Base-by-base conservation (phyloP, 345 rosid genomes). In the Sonneratia alba region DNA sequence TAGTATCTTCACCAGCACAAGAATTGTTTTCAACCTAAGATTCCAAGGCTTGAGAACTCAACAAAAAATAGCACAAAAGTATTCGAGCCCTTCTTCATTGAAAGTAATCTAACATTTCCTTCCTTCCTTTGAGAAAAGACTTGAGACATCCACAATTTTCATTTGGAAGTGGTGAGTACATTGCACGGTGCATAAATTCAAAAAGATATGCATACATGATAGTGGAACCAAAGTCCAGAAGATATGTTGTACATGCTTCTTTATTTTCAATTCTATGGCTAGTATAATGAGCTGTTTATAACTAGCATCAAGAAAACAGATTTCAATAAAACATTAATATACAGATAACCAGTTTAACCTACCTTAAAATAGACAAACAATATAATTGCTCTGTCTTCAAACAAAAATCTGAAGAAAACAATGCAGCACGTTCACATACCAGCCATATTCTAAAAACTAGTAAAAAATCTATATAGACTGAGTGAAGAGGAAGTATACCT, bases 361-460 rank as follows among this genome's bases (percentile, higher is more conserved):
- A 86, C 93, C 87, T 86, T 79, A 59, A 68, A 43, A 68, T 24
- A 43, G 70, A 43, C 70, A 68, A 67, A 67, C 43, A 42, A 68
- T 18, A 67, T 22, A 68, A 68, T 45, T 45, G 32, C 56, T 15
- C 70, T 27, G 70, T 75, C 91, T 82, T 81, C 89, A 89, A 75
- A 85, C 74, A 83, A 78, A 79, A 77, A 83, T 84, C 85, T 82
- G 87, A 83, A 75, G 74, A 80, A 68, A 75, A 69, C 81, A 80
- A 70, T 80, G 70, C 55, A 75, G 71, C 81, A 68, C 45, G 77
- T 80, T 78, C 77, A 81, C 76, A 77, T 66, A 75, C 68, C 69
- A 75, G 67, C 68, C 72, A 76, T 76, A 47, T n/a, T 62, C 7
- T 34, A 47, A 8, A 68, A 68, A 68, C 53, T n/a, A 43, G 18